Percentiles rank a stretch among this genome's conserved stretches.
These are phyloP conservation scores for Lachancea meyersii DNA, from an alignment of 805 yeast species.

Conservation along the genomic window DNA sequence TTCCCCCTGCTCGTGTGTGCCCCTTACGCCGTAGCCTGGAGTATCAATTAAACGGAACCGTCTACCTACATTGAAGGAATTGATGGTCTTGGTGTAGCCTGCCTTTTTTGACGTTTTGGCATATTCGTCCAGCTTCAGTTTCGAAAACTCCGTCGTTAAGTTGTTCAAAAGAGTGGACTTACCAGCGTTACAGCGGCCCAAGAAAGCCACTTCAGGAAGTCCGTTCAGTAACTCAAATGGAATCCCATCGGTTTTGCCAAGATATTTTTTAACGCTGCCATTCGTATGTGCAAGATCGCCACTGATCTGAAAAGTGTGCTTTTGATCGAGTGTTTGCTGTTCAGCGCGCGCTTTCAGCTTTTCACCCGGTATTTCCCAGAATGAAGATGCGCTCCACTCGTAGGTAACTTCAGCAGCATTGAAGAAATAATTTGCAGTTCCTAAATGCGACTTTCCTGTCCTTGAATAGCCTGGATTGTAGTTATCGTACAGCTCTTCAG, in stretches of 20 bases:
- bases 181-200: constrained; percentile 85
- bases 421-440: constrained; percentile 38
- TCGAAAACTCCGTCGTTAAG: constrained; percentile 39
- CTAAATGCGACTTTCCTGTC: constrained; percentile 20
- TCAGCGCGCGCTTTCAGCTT: constrained; percentile 12
- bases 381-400: constrained; percentile 57
- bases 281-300: not conserved
- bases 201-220: constrained; percentile 67
- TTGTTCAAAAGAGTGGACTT: constrained; percentile 72
- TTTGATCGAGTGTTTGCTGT: constrained; percentile 7
- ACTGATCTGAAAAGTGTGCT: not conserved
- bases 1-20: constrained; percentile 61
- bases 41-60: constrained; percentile 67
- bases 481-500: constrained; percentile 4
- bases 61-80: constrained; percentile 63
- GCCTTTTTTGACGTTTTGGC: constrained; percentile 53
- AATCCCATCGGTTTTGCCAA: constrained; percentile 21
- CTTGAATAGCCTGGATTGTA: constrained; percentile 15
- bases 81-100: constrained; percentile 56
- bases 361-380: constrained; percentile 47
- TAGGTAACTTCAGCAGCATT: constrained; percentile 40
- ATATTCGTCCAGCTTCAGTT: constrained; percentile 30
- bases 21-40: constrained; percentile 85
- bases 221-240: constrained; percentile 30
- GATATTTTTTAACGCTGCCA: constrained; percentile 26